Evolutionary conservation across 805 yeast genomes (phyloP), one percentile per base, ranked within the genome.

Genomic region (Wickerhamiella vanderwaltii): DNA sequence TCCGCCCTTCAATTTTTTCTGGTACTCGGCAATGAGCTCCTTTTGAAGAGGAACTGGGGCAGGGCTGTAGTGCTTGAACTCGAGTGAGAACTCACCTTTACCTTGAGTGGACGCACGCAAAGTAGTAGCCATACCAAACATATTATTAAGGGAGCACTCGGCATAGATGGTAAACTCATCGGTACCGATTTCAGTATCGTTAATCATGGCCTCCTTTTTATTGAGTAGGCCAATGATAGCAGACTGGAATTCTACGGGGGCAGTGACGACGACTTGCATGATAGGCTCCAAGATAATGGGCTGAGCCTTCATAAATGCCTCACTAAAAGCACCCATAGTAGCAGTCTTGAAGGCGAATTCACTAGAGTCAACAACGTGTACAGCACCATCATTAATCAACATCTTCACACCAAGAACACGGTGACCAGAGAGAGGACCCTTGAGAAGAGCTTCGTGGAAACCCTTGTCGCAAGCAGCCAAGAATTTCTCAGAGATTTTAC

Each of bases 101-200:
- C 99, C 99, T 65, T 91, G 98, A 12, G 98, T 88, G 46, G 83
- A 77, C 16, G 98, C 97, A 70, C 99, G 80, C 58, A 91, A 71
- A 19, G 84, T 75, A 6, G 97, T 83, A 6, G 97, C 95, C 59
- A 91, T 84, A 29, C 98, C 98, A 62, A 91, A 91, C 85, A 91
- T 76, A 48, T 83, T 75, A 68, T 87, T 87, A 65, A 91, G 75
- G n/a, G 97, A 81, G 67, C 97, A 88, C 62, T 91, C 97, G 24
- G 96, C 93, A 43, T 75, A 73, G 47, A 91, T 76, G 9, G 94
- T 82, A 65, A 91, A 88, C 61, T 91, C 99, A 53, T 91, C 98
- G 44, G 80, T 77, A 22, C 86, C 88, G 58, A 87, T 84, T 57
- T 85, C 95, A 19, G 97, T 88, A 54, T 91, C 97, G 58, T 76